Evolutionary conservation across 176 grass and related monocot genomes (phyloP).

Genomic region (Eragrostis nindensis): DNA sequence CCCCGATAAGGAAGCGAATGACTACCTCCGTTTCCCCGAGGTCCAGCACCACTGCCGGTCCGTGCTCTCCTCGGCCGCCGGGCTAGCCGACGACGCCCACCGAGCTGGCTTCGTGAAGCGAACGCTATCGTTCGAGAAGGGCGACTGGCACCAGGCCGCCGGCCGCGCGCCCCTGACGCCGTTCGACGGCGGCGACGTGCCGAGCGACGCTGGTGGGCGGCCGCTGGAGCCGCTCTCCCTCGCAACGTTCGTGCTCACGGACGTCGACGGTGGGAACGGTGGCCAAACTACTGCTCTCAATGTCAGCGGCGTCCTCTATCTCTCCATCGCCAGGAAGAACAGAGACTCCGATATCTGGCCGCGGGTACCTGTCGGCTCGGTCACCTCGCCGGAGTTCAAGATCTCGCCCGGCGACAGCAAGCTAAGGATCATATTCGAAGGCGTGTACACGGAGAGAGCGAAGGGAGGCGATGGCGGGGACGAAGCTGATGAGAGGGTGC

Average conservation of each 20-base stretch:
- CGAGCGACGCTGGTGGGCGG: constrained; percentile 26
- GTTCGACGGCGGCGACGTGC: constrained; percentile 24
- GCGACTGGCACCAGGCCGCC: constrained; percentile 50
- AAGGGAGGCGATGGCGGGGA: background rate
- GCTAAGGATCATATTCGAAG: constrained; percentile 44
- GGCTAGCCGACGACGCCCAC: constrained; percentile 33
- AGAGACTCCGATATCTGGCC: no score
- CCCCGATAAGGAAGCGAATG: background rate
- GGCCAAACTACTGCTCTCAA: constrained; percentile 35
- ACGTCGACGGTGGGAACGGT: background rate
- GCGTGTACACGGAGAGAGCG: constrained; percentile 51
- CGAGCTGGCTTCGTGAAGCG: background rate
- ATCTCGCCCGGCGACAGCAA: constrained; percentile 23
- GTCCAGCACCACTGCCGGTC: constrained; percentile 44
- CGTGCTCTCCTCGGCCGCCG: constrained; percentile 40
- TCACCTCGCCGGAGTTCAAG: constrained; percentile 47
- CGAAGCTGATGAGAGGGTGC: constrained; percentile 30
- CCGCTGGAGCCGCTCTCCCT: background rate
- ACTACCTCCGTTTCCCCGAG: constrained; percentile 40
- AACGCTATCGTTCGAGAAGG: constrained; percentile 50
- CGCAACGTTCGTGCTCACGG: background rate
- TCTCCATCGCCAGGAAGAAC: no score
- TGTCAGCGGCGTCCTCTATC: constrained; percentile 37
- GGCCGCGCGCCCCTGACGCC: constrained; percentile 45
- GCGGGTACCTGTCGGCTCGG: no score